Evolutionary conservation across 495 filamentous ascomycete genomes (phyloP), one percentile per base, ranked within the genome.

Genomic region (Tuber calosporum): DNA sequence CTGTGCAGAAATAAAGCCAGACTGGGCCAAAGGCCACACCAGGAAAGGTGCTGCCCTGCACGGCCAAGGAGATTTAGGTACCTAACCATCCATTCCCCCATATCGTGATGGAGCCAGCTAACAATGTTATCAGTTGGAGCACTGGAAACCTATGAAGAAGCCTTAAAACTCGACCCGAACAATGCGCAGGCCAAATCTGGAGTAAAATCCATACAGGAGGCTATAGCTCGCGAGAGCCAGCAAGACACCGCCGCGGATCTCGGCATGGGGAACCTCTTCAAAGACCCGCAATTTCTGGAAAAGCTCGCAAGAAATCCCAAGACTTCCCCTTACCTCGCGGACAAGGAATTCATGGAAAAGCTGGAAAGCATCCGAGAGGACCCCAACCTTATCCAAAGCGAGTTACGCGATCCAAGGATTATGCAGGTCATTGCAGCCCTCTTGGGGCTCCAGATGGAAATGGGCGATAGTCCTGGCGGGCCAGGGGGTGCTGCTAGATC

Each of bases 21-120:
- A 98, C 85, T 99, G 96, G 96, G 91, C 93, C 43, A 97, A 97
- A 84, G 96, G 95, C 79, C 95, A 93, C 88, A 88, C 89, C 66
- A 89, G 95, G 68, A 97, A 97, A 84, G 95, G 93, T 48, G 90
- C 94, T 67, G 95, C 95, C 69, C 85, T 92, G 39, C 95, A 95
- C 83, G 95, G 95, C 17, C 84, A 89, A 68, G 91, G 93, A 53
- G 93, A 97, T 82, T 88, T 97, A 30, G 79, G 89, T 91, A 86
- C 75, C 86, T 83, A 37, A 37, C 30, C 67, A 20, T 58, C 43
- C 45, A 69, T 20, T 2, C 43, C 17, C 42, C 40, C 42, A 19
- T 30, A 36, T 39, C 38, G 15, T 67, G 15, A 66, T 22, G 1
- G 8, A 40, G 8, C 1, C 53, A n/a, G 68, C 71, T 78, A 71